Conservation (phyloP, 2,329 filamentous ascomycete genomes). For the Blumeriella jaapii region DNA sequence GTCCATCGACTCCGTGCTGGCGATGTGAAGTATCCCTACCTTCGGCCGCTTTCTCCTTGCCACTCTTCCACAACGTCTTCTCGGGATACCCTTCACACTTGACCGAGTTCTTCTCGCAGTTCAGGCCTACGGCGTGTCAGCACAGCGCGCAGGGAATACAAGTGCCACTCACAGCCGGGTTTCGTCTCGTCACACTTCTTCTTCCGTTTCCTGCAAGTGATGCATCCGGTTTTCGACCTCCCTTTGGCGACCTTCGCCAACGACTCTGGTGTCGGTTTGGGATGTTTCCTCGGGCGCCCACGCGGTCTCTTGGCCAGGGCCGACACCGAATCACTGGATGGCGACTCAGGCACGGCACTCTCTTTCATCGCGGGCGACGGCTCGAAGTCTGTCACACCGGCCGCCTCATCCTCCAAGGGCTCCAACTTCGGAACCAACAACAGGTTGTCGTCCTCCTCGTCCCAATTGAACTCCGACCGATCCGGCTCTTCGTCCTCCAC, state of each 20-base stretch:
- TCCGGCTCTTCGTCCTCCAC: slow-evolving; percentile 22
- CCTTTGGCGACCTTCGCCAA: slow-evolving; percentile 68
- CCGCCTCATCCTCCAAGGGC: slow-evolving; percentile 27
- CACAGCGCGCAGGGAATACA: background rate
- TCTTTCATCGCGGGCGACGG: slow-evolving; percentile 34
- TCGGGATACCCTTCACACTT: slow-evolving; percentile 84
- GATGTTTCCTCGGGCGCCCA: slow-evolving; percentile 71
- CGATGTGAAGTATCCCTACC: slow-evolving; percentile 31
- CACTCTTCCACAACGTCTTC: slow-evolving; percentile 78
- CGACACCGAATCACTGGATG: slow-evolving; percentile 10
- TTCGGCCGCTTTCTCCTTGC: slow-evolving; percentile 62
- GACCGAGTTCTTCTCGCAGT: slow-evolving; percentile 88
- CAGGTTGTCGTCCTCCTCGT: slow-evolving; percentile 30
- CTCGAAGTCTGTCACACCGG: slow-evolving; percentile 39
- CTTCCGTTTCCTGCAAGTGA: slow-evolving; percentile 56
- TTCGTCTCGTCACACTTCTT: slow-evolving; percentile 65
- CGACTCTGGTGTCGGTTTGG: slow-evolving; percentile 42
- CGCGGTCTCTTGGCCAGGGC: slow-evolving; percentile 48
- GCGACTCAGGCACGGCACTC: slow-evolving; percentile 11
- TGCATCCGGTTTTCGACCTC: slow-evolving; percentile 56
- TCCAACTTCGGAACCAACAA: slow-evolving; percentile 44
- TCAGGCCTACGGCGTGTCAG: slow-evolving; percentile 46
- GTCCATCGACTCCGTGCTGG: slow-evolving; percentile 17
- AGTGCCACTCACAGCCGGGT: slow-evolving; percentile 44
- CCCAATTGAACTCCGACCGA: slow-evolving; percentile 20